Base-by-base conservation (phyloP, 106 monocot genomes). In the Platanthera guangdongensis region DNA sequence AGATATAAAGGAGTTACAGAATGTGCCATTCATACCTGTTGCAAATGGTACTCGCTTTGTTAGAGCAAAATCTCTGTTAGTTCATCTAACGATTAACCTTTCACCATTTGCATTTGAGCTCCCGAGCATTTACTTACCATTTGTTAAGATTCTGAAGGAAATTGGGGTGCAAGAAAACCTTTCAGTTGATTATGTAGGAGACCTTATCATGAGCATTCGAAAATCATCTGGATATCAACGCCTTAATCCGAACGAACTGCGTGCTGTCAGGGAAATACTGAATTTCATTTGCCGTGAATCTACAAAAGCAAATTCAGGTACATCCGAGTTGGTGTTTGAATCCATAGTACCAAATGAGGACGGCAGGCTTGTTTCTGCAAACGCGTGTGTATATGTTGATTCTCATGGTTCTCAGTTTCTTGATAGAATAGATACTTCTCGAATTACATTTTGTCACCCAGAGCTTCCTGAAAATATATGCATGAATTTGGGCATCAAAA, bases 61-160 rank as follows among this genome's bases (percentile, higher is more conserved):
- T 47, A 82, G 83, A 3, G 94, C 68, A 45, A 88, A 86, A 47
- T 89, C 89, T 81, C 80, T 99, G 8, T 94, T 99, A 78, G 94
- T 88, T 77, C 99, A 86, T 49, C 70, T 99, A 50, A 80, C 89
- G 49, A 76, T 89, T 72, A 99, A 94, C 60, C 86, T 99, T 52
- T 91, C 99, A 74, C 99, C 99, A 68, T 99, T 99, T 90, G 94
- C 88, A 63, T 99, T 99, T 87, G 92, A 99, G 69, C 91, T 99
- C 19, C 89, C 99, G 9, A 74, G 82, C 76, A 82, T 78, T 48
- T 99, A 88, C 79, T 91, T 99, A 8, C 92, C 89, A 59, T 94
- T 92, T 84, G 83, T 99, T 39, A 91, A 86, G 70, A 88, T 99
- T 72, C 87, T 99, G 10, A 92, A 90, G 81, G 90, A 99, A 69